A percentile compares a stretch with the other conserved stretches of the same genome.
phyloP scores from a whole-genome alignment of 176 grass and related monocot species.

The Eleusine coracana region DNA sequence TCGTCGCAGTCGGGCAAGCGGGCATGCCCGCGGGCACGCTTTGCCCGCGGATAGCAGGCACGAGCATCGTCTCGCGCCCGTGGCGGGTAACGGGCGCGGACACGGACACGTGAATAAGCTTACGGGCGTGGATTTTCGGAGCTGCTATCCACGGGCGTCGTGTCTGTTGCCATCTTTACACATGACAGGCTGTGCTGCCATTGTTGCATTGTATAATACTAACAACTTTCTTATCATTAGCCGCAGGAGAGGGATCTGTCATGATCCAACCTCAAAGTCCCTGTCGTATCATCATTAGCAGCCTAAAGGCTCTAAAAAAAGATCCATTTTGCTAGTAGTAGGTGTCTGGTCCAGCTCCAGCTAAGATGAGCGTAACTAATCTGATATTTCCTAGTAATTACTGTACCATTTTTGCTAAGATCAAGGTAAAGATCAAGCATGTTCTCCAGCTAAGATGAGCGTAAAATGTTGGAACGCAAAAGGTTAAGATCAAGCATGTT shows the following conservation, averaged over 20 bases:
- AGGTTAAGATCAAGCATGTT: neutral
- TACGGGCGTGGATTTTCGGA: no score
- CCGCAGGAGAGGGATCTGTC: neutral
- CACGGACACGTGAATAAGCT: no score
- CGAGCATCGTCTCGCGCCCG: no score
- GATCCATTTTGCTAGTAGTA: neutral
- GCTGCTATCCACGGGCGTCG: no score
- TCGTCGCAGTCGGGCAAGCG: no score
- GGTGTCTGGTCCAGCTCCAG: neutral
- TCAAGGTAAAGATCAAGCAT: no score
- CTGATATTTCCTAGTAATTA: neutral
- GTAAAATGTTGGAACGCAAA: neutral
- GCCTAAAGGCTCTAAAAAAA: conserved; percentile 5
- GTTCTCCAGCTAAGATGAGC: no score
- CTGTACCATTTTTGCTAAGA: no score
- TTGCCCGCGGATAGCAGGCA: no score
- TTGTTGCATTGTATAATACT: neutral
- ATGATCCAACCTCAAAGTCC: neutral
- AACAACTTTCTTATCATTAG: neutral
- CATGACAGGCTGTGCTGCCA: neutral
- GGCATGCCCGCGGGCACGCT: no score
- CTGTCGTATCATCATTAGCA: neutral
- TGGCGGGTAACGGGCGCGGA: no score
- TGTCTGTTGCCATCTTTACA: no score
- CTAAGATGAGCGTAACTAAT: conserved; percentile 21